Conservation (phyloP, 305 asterid genomes). For the Salvia sclarea region DNA sequence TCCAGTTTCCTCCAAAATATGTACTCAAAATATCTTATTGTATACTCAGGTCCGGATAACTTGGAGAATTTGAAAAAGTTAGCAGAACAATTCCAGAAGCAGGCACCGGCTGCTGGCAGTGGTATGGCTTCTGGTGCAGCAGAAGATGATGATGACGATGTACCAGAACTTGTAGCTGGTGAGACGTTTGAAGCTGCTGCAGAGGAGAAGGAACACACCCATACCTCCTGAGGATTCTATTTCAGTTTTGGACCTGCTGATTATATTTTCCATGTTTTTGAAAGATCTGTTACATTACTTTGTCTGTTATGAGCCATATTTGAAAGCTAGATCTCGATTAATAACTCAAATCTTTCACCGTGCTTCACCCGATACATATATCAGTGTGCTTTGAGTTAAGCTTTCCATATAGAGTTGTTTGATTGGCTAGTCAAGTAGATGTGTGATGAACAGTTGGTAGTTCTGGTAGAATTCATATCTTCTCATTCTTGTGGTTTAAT, state of each 20-base stretch:
- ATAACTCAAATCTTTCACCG: no score
- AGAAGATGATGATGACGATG: constrained; percentile 68
- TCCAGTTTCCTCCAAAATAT: not conserved
- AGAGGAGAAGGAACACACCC: constrained; percentile 48
- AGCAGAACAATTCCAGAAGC: constrained; percentile 79
- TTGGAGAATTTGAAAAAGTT: constrained; percentile 74
- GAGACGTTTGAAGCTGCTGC: constrained; percentile 79
- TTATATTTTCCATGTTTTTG: not conserved
- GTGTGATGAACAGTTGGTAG: no score
- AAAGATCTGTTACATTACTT: not conserved
- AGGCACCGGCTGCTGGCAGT: constrained; percentile 52
- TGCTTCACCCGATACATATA: no score
- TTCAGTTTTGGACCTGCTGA: not conserved
- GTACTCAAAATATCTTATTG: not conserved
- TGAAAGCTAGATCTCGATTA: no score
- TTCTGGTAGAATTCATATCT: no score
- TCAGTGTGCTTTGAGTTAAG: no score
- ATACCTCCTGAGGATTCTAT: not conserved
- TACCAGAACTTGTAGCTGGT: constrained; percentile 65
- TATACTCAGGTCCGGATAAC: constrained; percentile 75
- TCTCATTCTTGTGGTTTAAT: no score
- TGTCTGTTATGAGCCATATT: not conserved
- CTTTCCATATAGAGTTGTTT: no score
- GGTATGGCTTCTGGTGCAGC: constrained; percentile 38
- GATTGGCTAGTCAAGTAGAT: no score